Percentiles rank a stretch among this genome's conserved stretches.
These are phyloP conservation scores for Aspergillus floridensis DNA, from an alignment of 2,329 filamentous ascomycete genomes.

Conservation along the genomic window DNA sequence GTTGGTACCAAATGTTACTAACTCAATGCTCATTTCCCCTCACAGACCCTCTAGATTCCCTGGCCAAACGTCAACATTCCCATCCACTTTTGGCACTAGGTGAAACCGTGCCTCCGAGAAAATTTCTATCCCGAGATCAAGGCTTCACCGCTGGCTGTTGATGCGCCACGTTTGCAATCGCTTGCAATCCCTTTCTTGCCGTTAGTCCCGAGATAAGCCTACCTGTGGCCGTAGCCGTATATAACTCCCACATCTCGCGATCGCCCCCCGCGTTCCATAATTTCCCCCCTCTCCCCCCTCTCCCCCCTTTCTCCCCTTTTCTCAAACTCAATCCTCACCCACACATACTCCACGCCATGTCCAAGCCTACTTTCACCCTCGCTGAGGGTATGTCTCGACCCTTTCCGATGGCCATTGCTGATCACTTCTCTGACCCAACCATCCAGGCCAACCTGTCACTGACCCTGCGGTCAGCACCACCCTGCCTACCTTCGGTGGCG, in stretches of 20 bases:
- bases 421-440: neutral
- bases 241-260: neutral
- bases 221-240: neutral
- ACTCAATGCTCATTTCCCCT: neutral
- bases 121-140: neutral
- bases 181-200: neutral
- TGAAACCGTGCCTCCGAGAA: neutral
- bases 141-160: neutral
- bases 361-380: slow-evolving; percentile 6
- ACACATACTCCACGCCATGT: neutral
- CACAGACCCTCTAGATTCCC: neutral
- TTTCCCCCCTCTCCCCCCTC: neutral
- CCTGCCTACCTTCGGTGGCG: slow-evolving; percentile 7
- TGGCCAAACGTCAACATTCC: neutral
- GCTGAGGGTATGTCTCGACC: slow-evolving; percentile 4
- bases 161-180: neutral
- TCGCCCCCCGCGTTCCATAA: neutral
- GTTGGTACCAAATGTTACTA: too few species aligned
- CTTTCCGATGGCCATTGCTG: neutral
- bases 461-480: slow-evolving; percentile 6
- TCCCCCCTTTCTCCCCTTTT: too few species aligned
- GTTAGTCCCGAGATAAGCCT: neutral
- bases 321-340: neutral
- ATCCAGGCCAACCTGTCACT: neutral
- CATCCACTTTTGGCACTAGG: slow-evolving; percentile 7